A percentile compares a stretch with the other conserved stretches of the same genome.
These are phyloP conservation scores for Mucor saturninus DNA, from an alignment of 371 early-diverging fungal genomes.

Conservation along the genomic window DNA sequence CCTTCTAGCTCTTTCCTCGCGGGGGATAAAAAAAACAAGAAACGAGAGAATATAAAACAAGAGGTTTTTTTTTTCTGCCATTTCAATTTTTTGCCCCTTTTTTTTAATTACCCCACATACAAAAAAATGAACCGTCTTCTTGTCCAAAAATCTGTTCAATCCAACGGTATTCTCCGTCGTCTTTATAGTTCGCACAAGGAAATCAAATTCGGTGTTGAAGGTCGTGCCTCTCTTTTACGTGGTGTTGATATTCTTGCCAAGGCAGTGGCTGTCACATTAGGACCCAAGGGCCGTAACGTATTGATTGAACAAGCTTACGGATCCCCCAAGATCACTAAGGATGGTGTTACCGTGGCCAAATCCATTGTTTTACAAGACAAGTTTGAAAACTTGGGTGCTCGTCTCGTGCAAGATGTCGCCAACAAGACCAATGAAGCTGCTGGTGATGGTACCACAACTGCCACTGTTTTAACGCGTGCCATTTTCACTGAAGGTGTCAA, in stretches of 20 bases:
- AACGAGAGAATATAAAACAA: neutral
- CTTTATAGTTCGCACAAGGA: constrained; percentile 93
- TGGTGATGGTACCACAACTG: constrained; percentile 99
- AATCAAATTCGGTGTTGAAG: constrained; percentile 94
- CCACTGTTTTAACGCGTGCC: constrained; percentile 96
- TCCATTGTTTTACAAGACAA: constrained; percentile 94
- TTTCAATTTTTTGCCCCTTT: constrained; percentile 1
- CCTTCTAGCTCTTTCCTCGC: constrained; percentile 1
- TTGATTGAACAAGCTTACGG: constrained; percentile 98
- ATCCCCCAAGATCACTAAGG: constrained; percentile 98
- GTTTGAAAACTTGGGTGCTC: constrained; percentile 97
- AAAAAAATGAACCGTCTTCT: constrained; percentile 42
- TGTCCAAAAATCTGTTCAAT: constrained; percentile 35
- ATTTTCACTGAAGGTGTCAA: constrained; percentile 98
- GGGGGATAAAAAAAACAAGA: constrained; percentile 1
- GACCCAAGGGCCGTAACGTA: constrained; percentile 98
- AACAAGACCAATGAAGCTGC: constrained; percentile 98
- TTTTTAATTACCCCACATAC: neutral
- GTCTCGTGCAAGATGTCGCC: constrained; percentile 98
- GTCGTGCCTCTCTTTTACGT: constrained; percentile 86
- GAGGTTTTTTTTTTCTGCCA: neutral
- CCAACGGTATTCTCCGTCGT: constrained; percentile 60
- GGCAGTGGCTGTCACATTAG: constrained; percentile 97
- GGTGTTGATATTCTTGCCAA: constrained; percentile 97
- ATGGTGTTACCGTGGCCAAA: constrained; percentile 99